Percentiles rank a stretch among this genome's conserved stretches.
Evolutionary conservation across 2,329 filamentous ascomycete species (phyloP).

Genomic region (Cercospora sp.): DNA sequence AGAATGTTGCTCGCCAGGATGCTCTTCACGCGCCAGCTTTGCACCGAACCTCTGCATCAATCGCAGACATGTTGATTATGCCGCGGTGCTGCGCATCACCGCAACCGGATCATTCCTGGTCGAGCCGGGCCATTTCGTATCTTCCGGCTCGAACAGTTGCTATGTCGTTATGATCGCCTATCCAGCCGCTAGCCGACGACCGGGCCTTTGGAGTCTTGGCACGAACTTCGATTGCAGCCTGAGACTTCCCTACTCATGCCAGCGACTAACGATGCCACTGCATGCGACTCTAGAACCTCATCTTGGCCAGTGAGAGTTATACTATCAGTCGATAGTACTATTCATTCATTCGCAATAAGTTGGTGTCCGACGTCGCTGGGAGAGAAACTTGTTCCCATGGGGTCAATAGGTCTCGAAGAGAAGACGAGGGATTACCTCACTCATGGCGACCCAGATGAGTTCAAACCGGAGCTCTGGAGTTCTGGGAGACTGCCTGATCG

Average conservation of each 20-base stretch:
- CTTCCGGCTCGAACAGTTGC: not conserved
- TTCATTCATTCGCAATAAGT: not conserved
- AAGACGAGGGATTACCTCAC: not conserved
- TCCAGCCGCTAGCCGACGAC: not conserved
- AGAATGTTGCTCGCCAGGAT: not conserved
- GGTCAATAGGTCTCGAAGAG: not conserved
- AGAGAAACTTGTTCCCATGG: not conserved
- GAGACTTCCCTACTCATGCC: not conserved
- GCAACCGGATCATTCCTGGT: not conserved
- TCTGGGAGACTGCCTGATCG: not conserved
- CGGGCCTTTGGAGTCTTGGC: constrained; percentile 1
- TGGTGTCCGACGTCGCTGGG: not conserved
- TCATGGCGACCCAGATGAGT: not conserved
- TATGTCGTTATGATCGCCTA: not conserved
- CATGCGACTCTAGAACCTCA: not conserved
- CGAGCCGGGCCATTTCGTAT: not conserved
- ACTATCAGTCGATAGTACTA: not conserved
- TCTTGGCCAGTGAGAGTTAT: not conserved
- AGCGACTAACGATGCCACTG: not conserved
- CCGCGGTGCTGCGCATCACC: not conserved
- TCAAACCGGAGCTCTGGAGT: not conserved
- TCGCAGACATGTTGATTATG: not conserved
- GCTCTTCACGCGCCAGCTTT: not conserved
- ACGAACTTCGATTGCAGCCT: not conserved
- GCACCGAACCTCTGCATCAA: not conserved